These are phyloP conservation scores for Cyberlindnera bimundalis DNA, from an alignment of 805 yeast genomes.

Conservation along the genomic window DNA sequence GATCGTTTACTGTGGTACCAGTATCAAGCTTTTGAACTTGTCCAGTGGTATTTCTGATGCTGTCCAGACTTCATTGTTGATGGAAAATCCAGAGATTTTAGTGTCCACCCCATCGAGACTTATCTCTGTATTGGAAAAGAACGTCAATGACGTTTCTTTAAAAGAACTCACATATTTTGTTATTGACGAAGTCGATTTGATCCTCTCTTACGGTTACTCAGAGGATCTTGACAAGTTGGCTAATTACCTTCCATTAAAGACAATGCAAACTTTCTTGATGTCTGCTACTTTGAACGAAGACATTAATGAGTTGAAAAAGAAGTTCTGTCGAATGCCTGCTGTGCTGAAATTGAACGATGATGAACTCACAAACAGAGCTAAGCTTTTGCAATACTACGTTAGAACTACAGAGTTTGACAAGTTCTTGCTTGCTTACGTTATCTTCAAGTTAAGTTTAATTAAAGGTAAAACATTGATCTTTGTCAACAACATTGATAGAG, in stretches of 20 bases:
- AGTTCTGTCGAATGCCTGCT: conserved; percentile 81
- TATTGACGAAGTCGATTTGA: conserved; percentile 93
- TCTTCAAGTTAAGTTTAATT: conserved; percentile 81
- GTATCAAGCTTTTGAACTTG: conserved; percentile 62
- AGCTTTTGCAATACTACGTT: conserved; percentile 81
- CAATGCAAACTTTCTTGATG: conserved; percentile 88
- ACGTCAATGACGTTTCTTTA: conserved; percentile 45
- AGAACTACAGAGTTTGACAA: conserved; percentile 88
- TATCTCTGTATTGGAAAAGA: conserved; percentile 48
- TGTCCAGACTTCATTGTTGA: conserved; percentile 65
- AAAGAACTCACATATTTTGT: conserved; percentile 65
- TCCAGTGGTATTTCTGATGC: conserved; percentile 59
- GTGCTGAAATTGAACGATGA: conserved; percentile 76
- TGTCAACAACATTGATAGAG: conserved; percentile 93
- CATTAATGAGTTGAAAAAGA: conserved; percentile 66
- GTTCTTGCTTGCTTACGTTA: conserved; percentile 84
- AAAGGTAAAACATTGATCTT: conserved; percentile 89
- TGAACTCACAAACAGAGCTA: conserved; percentile 46
- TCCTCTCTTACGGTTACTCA: conserved; percentile 84
- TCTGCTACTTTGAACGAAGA: conserved; percentile 93
- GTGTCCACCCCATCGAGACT: conserved; percentile 86
- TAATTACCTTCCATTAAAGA: conserved; percentile 62
- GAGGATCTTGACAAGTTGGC: conserved; percentile 75
- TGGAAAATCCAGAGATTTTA: conserved; percentile 74
- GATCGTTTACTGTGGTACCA: conserved; percentile 65